Evolutionary conservation across 1,284 basidiomycete genomes (phyloP), one percentile per base, ranked within the genome.

Genomic region (Sporisorium exsertum): DNA sequence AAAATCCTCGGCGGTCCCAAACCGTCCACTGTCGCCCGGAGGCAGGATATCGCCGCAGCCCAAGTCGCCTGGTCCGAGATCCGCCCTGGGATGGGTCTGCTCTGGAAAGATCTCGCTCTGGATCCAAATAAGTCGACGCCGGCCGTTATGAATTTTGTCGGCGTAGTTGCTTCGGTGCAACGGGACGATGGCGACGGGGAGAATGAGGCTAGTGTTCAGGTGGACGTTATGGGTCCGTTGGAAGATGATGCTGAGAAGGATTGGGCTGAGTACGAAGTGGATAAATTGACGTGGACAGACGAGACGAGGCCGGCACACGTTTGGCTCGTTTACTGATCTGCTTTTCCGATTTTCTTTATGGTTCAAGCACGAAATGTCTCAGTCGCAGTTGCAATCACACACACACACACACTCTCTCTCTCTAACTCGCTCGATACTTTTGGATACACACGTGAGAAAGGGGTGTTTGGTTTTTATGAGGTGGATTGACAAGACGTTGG

Each of bases 171-270:
- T 20, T 42, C 26, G n/a, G 26, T 20, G 1, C 2, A 20, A 0
- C 24, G 18, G 15, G 4, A 5, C 0, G 52, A 22, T 20, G 50
- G 15, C 7, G 22, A 40, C 15, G 37, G 5, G 18, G 16, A 16
- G 37, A 8, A 5, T 40, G 18, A 3, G 4, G 16, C 18, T 40
- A 40, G 18, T 40, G 37, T 40, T 18, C 15, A 59, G 1, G 46
- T 49, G 13, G 47, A 58, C 2, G 46, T 13, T 16, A 16, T 40
- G 18, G 58, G 58, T 5, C 58, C 58, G 7, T 52, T 61, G 29
- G 37, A 40, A 16, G 18, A 18, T 18, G 18, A 40, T 16, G 20
- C 1, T 22, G 33, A 40, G 9, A 53, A 16, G 20, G 32, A 26
- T 0, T 61, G 51, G 58, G n/a, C 16, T 8, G 37, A 54, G 7